Conservation (phyloP, 176 grass and related monocot species). For the Lolium multiflorum region DNA sequence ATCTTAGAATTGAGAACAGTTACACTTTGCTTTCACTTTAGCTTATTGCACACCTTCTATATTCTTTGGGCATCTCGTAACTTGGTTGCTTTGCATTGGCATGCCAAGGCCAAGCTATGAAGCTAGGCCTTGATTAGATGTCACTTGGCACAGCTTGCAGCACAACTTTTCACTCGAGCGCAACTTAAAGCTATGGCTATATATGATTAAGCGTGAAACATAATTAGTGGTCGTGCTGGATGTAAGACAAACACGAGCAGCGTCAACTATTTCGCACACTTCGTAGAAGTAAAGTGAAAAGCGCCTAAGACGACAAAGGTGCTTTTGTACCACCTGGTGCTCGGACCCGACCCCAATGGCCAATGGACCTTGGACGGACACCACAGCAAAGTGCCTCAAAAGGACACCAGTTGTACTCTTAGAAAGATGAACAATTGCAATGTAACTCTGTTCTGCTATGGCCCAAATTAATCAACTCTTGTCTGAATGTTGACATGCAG, state of each 20-base stretch:
- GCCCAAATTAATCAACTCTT: background rate
- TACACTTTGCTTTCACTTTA: background rate
- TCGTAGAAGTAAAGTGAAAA: background rate
- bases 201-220: slow-evolving; percentile 34
- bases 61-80: background rate
- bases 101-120: slow-evolving; percentile 27
- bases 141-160: slow-evolving; percentile 22
- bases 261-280: background rate
- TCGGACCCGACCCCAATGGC: background rate
- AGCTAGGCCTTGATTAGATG: slow-evolving; percentile 31
- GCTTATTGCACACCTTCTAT: background rate
- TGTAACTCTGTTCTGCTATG: background rate
- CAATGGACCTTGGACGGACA: slow-evolving; percentile 16
- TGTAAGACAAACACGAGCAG: slow-evolving; percentile 20
- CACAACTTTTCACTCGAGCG: slow-evolving; percentile 14
- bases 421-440: background rate
- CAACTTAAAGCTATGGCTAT: slow-evolving; percentile 13
- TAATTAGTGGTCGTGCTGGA: slow-evolving; percentile 28
- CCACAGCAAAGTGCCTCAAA: background rate
- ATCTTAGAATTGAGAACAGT: background rate
- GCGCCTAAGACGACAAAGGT: background rate
- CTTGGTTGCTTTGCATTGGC: slow-evolving; percentile 21
- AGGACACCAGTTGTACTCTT: background rate
- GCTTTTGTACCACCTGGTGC: slow-evolving; percentile 30
- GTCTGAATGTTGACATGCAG: slow-evolving; percentile 49